These are phyloP conservation scores for Coemansia sp. DNA, from an alignment of 192 early-diverging fungal genomes.

Conservation along the genomic window DNA sequence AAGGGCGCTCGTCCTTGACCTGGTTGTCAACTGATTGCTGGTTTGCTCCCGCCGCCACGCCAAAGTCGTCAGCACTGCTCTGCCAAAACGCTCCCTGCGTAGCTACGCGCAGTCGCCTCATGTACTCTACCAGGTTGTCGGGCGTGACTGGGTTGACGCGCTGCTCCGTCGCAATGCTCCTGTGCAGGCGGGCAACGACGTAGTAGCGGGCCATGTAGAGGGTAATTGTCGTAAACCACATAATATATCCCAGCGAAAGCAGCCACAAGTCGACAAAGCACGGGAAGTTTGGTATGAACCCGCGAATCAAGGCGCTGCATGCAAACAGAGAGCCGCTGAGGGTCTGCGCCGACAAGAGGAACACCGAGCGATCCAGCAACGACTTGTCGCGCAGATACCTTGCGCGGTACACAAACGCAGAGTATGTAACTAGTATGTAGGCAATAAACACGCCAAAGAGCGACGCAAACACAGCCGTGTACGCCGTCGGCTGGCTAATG, in stretches of 20 bases:
- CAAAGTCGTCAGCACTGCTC: neutral
- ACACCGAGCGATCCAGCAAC: slow-evolving; percentile 26
- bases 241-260: slow-evolving; percentile 7
- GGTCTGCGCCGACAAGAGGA: slow-evolving; percentile 17
- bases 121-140: slow-evolving; percentile 31
- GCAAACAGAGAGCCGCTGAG: slow-evolving; percentile 12
- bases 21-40: neutral
- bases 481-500: neutral
- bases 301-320: slow-evolving; percentile 9
- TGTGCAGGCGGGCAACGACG: slow-evolving; percentile 8
- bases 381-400: slow-evolving; percentile 20
- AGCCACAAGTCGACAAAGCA: slow-evolving; percentile 40
- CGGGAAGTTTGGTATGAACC: slow-evolving; percentile 23
- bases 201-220: slow-evolving; percentile 36
- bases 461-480: slow-evolving; percentile 16
- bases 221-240: slow-evolving; percentile 17
- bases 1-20: neutral
- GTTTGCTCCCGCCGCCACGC: neutral
- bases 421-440: slow-evolving; percentile 16
- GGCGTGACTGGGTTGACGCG: slow-evolving; percentile 34
- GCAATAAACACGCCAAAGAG: slow-evolving; percentile 10
- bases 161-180: slow-evolving; percentile 13
- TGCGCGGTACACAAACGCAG: slow-evolving; percentile 25
- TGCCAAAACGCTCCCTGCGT: slow-evolving; percentile 5
- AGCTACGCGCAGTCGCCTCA: neutral